Base-by-base conservation (phyloP, 306 rosid species). In the Styphnolobium japonicum region DNA sequence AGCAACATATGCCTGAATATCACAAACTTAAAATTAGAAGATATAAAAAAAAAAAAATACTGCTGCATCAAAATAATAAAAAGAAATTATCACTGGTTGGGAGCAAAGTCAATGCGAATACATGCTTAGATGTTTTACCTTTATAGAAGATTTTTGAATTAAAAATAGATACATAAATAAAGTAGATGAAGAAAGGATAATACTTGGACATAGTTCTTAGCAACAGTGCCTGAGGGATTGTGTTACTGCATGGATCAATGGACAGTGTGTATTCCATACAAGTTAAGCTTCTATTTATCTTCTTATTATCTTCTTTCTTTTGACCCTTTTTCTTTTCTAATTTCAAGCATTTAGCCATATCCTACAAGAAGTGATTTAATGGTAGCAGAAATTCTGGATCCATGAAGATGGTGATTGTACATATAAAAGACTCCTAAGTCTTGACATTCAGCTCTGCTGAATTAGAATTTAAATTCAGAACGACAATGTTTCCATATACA, bases 1-100 rank as follows among this genome's bases (percentile, higher is more conserved):
- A 71, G 98, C 97, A 82, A 95, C 98, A 73, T 84, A 95, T 14
- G 52, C 73, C 98, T 95, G 87, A 83, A 39, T 76, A 70, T 27
- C 29, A 65, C 7, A 74, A 81, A 66, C 21, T 39, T 12, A 10
- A 53, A 39, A 29, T 72, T 34, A 71, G 46, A 56, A 65, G 42
- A 42, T 48, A 45, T 15, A 21, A 0, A 69, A 18, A 18, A 15
- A 21, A 6, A 25, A 56, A 23, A n/a, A 63, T 16, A 7, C 15
- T 23, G 63, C 16, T 36, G 33, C 42, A 34, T 49, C 7, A 11
- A 77, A 80, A 61, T 60, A 19, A 43, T 60, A 70, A 27, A 45
- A 8, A 33, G 22, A 61, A 63, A 4, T 8, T 19, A 42, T 6
- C 43, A 15, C 11, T 65, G 62, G 5, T 14, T 63, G 23, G 55